Evolutionary conservation across 2,329 filamentous ascomycete genomes (phyloP), one percentile per base, ranked within the genome.

Genomic region (Aspergillus neoniger): DNA sequence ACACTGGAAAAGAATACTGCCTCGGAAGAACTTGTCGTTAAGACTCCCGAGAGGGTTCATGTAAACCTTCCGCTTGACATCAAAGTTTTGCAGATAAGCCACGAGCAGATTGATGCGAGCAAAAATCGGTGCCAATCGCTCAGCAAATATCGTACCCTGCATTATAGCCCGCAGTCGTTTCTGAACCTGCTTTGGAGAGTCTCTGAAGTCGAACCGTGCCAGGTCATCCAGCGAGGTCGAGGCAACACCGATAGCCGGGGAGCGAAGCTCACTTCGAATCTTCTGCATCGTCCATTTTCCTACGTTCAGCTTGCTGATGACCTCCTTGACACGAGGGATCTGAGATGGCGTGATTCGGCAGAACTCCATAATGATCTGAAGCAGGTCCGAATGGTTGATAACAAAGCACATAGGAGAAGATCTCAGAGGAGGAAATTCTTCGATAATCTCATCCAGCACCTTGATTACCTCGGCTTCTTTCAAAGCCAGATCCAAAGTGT

Each of bases 401-500:
- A 96, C 88, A 67, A 97, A 96, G 71, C 91, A 96, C 86, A 97
- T 92, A 25, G 87, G 85, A 2, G 84, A 83, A 0, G 86, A 83
- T 9, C 86, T 83, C 12, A 96, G 81, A 2, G 88, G 87, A 0
- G 93, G 93, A 64, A 98, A 93, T 5, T 89, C 85, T 52, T 88
- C 83, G 15, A 96, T 85, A 43, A 97, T 90, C 73, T 99, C 95
- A 72, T 99, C 95, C 21, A 98, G 80, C 2, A 98, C 93, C 69
- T 97, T 98, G 67, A 99, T 86, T 0, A 92, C 89, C 75, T 98
- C 94, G 0, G 94, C 94, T 76, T 99, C 95, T 70, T 96, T 96
- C 58, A 97, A 76, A 1, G 92, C 89, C 49, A 96, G 81, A 70
- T 98, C 92, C 5, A 92, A 77, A 1, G 89, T 89, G 67, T 93